Percentiles rank a stretch among this genome's conserved stretches.
Conservation (phyloP, 306 rosid genomes). For the Lagenaria siceraria region DNA sequence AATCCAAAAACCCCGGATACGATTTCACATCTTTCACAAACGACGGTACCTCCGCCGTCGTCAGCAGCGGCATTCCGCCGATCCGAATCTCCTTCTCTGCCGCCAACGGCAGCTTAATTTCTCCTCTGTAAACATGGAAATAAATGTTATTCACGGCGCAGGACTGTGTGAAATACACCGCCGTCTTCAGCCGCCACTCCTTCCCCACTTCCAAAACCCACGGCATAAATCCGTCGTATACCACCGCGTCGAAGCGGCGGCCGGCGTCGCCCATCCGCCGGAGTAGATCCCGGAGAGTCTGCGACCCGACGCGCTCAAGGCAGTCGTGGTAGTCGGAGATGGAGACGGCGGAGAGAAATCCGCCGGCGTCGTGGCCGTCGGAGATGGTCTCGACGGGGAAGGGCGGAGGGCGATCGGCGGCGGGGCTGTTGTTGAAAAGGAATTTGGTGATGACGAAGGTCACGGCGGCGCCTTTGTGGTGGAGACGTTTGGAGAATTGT, state of each 20-base stretch:
- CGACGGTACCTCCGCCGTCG: slow-evolving; percentile 5
- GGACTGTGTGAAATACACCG: background rate
- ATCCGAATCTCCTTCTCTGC: background rate
- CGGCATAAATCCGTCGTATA: background rate
- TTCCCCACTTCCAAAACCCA: background rate
- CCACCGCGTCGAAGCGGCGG: background rate
- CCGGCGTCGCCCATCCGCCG: no score
- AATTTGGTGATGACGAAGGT: slow-evolving; percentile 8
- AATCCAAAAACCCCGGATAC: background rate
- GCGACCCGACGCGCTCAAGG: background rate
- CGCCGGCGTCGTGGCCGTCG: background rate
- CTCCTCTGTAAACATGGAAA: background rate
- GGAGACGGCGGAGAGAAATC: background rate
- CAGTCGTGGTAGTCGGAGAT: background rate
- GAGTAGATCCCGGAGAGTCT: background rate
- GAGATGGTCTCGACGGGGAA: background rate
- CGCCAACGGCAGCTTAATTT: background rate
- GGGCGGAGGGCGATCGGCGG: background rate
- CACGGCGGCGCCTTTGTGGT: slow-evolving; percentile 11
- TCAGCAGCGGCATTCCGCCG: background rate
- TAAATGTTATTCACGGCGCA: slow-evolving; percentile 2
- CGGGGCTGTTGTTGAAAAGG: background rate
- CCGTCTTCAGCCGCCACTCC: background rate
- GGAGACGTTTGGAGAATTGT: slow-evolving; percentile 21
- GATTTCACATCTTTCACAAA: background rate